Evolutionary conservation across 192 early-diverging fungal genomes (phyloP), one percentile per base, ranked within the genome.

Genomic region (Backusella australiensis): DNA sequence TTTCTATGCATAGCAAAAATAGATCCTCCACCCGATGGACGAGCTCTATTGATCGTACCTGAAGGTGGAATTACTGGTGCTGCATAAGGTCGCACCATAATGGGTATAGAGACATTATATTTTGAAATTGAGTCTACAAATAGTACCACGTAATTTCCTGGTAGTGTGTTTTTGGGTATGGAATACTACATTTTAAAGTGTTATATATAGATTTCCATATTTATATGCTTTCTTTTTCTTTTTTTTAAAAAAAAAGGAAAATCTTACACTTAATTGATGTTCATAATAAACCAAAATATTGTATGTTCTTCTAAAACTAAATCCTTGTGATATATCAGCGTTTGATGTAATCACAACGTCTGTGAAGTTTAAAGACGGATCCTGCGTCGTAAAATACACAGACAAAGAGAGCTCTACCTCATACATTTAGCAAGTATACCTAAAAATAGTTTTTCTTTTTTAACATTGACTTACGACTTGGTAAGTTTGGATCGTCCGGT

Each of bases 241-340:
- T 63, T 14, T 63, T 63, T 63, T 52, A 6, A n/a, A 52, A 52
- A 59, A 59, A 29, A 29, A 59, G 26, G 11, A 59, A 59, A 59
- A 26, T 11, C 56, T 75, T 76, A 80, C 78, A 36, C 69, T 75
- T 34, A 76, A n/a, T 56, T 77, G 23, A 77, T 71, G 68, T 32
- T 79, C 72, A 42, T 77, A 81, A 67, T 75, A 81, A 14, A 73
- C 66, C 4, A 46, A 53, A 14, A 71, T 81, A 36, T 77, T 74
- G 14, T 65, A 34, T 19, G 79, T 70, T 63, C 71, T 44, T 66
- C 75, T 70, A 66, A 77, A 77, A 56, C 75, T 77, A 35, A 77
- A 77, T 26, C 69, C 69, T 72, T 68, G 74, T 0, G 71, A 74
- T 26, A 81, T 71, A 74, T 81, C 79, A 34, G 79, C 79, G 49